phyloP scores from a whole-genome alignment of 257 asterid genomes.

The Orobanche coerulescens region DNA sequence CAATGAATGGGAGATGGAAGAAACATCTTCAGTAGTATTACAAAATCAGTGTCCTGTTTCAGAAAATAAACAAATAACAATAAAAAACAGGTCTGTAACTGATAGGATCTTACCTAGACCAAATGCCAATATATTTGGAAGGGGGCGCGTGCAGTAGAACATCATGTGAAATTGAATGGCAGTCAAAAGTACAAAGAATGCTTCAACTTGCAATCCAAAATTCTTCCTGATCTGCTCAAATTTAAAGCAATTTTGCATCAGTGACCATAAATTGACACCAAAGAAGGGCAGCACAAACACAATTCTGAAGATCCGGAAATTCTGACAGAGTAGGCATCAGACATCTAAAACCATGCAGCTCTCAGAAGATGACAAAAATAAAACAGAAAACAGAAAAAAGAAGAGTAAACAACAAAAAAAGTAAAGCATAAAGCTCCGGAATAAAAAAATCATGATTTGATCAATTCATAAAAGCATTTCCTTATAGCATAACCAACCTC shows the following conservation, averaged over 20 bases:
- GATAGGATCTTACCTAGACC: slow-evolving; percentile 52
- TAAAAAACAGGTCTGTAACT: neutral
- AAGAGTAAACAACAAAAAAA: neutral
- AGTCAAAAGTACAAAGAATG: slow-evolving; percentile 72
- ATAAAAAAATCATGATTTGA: neutral
- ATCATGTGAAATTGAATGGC: slow-evolving; percentile 79
- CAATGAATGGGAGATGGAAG: slow-evolving; percentile 1
- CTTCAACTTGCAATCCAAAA: slow-evolving; percentile 89
- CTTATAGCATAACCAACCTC: slow-evolving; percentile 8
- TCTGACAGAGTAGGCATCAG: neutral
- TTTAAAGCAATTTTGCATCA: slow-evolving; percentile 19
- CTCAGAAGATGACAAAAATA: neutral
- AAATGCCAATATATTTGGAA: slow-evolving; percentile 88
- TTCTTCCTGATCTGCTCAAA: slow-evolving; percentile 70
- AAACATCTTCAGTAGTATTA: neutral
- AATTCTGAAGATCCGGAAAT: neutral
- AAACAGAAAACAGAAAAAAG: neutral
- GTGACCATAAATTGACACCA: slow-evolving; percentile 11
- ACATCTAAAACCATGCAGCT: neutral
- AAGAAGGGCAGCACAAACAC: neutral
- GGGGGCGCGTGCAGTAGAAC: slow-evolving; percentile 95
- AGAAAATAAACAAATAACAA: neutral
- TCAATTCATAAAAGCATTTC: slow-evolving; percentile 4
- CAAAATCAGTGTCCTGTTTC: slow-evolving; percentile 1
- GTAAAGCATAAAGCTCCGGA: neutral